Base-by-base conservation (phyloP, 108 stramenopile species). In the Cyclostephanos tholiformis region DNA sequence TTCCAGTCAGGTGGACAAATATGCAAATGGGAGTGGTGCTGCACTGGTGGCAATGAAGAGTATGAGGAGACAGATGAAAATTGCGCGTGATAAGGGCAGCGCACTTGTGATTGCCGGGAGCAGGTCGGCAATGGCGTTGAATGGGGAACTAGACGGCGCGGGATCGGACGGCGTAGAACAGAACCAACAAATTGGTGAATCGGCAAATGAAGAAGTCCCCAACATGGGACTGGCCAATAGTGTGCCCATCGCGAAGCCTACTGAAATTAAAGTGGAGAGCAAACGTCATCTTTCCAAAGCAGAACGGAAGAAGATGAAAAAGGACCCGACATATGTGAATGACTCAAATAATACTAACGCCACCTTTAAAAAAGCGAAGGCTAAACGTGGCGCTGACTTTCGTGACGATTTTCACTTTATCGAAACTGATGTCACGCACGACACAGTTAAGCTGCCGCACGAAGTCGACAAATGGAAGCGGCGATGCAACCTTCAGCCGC, bases 231-330 rank as follows among this genome's bases (percentile, higher is more conserved):
- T 51, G 17, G 51, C 43, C 5, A 62, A n/a, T 22, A 17, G 20
- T 13, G 50, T 35, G 48, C 52, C 43, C 14, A 26, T 13, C n/a
- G 60, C 52, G 35, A 23, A 48, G 4, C 13, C 29, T 49, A 14
- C 66, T 4, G 27, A 16, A 23, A 48, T 60, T 16, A 43, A 50
- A 58, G 23, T 69, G 6, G 63, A 65, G 26, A 67, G 67, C 11
- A 93, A 95, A 63, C 82, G 92, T 14, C 90, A 92, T 39, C 75
- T 99, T 27, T 97, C 97, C 39, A 96, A 95, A 52, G 96, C 96
- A 6, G 97, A 98, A 72, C 82, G 97, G 4, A 91, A 88, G 62
- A 85, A 85, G 13, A 57, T 96, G 67, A 98, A 97, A 80, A 94
- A 92, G 72, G 58, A 84, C 32, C 83, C 68, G 51, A 70, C 55